Conservation (phyloP, 495 filamentous ascomycete species). For the Darksidea phi region DNA sequence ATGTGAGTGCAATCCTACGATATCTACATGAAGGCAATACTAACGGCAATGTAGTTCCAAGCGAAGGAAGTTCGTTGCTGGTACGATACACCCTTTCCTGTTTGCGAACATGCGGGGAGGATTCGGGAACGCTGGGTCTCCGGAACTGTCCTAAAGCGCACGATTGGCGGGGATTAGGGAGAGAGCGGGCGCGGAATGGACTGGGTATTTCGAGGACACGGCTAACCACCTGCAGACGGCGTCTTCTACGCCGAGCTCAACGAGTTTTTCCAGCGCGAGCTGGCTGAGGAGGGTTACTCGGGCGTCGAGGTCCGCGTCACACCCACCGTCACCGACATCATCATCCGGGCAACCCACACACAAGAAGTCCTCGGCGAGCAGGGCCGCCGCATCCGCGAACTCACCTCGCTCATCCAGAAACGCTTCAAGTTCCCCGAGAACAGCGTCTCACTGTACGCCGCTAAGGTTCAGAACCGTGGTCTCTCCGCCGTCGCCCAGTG, state of each 20-base stretch:
- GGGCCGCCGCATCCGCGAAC: slow-evolving; percentile 98
- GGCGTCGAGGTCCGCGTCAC: slow-evolving; percentile 99
- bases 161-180: not conserved
- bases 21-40: slow-evolving; percentile 11
- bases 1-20: slow-evolving; percentile 52
- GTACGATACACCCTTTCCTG: slow-evolving; percentile 31
- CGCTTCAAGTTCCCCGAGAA: slow-evolving; percentile 99
- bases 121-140: no score
- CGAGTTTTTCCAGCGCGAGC: slow-evolving; percentile 99
- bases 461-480: slow-evolving; percentile 99
- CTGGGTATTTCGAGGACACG: slow-evolving; percentile 5
- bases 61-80: slow-evolving; percentile 98
- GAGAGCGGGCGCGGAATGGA: no score
- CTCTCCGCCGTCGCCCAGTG: slow-evolving; percentile 99
- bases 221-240: slow-evolving; percentile 59
- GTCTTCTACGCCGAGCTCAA: slow-evolving; percentile 99
- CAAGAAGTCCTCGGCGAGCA: slow-evolving; percentile 99
- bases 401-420: slow-evolving; percentile 99
- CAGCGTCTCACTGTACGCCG: slow-evolving; percentile 98
- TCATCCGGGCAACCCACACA: slow-evolving; percentile 99
- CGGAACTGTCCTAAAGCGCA: not conserved
- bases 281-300: slow-evolving; percentile 99
- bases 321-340: slow-evolving; percentile 99
- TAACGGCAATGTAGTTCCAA: slow-evolving; percentile 66
- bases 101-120: not conserved